These are phyloP conservation scores for Nadsonia starkeyi-henricii DNA, from an alignment of 1,139 yeast species.

Conservation along the genomic window DNA sequence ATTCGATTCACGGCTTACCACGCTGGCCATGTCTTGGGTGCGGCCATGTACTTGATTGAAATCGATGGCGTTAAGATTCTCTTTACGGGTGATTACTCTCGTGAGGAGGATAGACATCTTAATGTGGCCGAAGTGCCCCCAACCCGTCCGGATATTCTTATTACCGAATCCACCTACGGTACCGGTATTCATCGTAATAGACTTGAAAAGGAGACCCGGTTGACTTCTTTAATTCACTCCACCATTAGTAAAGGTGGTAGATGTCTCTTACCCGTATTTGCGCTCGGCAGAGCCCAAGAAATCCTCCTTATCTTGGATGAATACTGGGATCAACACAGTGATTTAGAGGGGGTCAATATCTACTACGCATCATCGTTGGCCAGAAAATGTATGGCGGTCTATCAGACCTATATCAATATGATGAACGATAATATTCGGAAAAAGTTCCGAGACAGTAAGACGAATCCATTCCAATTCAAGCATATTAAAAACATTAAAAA, in stretches of 20 bases:
- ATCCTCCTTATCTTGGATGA: constrained; percentile 79
- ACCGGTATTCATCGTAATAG: constrained; percentile 95
- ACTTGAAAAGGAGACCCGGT: constrained; percentile 63
- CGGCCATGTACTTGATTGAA: constrained; percentile 93
- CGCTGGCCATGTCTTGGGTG: constrained; percentile 98
- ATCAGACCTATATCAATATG: constrained; percentile 90
- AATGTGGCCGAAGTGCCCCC: constrained; percentile 94
- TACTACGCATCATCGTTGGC: constrained; percentile 91
- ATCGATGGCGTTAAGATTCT: constrained; percentile 81
- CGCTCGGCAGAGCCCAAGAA: constrained; percentile 94
- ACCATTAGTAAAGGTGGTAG: constrained; percentile 84
- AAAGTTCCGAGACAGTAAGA: constrained; percentile 58
- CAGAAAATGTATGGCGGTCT: constrained; percentile 91
- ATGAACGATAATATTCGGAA: constrained; percentile 87
- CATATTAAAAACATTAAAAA: constrained; percentile 69
- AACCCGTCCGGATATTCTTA: constrained; percentile 71
- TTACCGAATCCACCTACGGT: constrained; percentile 93
- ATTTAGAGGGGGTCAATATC: constrained; percentile 67
- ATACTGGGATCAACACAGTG: constrained; percentile 80
- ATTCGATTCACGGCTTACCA: constrained; percentile 93
- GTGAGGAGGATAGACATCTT: constrained; percentile 91
- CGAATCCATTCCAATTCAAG: constrained; percentile 84
- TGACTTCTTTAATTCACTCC: constrained; percentile 71
- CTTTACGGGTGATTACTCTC: constrained; percentile 92
- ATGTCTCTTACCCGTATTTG: constrained; percentile 85